Evolutionary conservation across 805 yeast species (phyloP), one percentile per base, ranked within the genome.

Genomic region (Metschnikowia chrysomelidarum): DNA sequence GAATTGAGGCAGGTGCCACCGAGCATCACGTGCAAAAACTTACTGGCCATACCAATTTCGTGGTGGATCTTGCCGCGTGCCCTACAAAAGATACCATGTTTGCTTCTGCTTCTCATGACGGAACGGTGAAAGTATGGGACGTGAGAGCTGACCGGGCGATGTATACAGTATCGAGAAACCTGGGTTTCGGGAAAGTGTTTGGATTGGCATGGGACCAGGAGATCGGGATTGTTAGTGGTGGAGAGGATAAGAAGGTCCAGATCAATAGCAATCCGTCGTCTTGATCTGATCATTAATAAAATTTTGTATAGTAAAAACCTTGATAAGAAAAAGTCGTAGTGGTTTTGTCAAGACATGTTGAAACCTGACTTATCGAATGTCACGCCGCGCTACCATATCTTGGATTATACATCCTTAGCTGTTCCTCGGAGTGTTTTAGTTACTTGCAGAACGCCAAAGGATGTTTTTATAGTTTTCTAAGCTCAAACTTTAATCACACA

Each of bases 101-200:
- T 50, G 78, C 86, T 14, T 86, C 96, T 4, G 95, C 83, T 9
- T 87, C 96, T n/a, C 96, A 89, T 57, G 98, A 93, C 60, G 96
- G 98, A 17, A 86, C 95, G 1, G 91, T 83, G 27, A 81, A 88
- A 53, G 83, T 93, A 14, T 93, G 98, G 98, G 98, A 91, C 60
- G 75, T 91, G 7, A 79, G 98, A 54, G 83, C 96, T 4, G 83
- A 80, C 45, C 76, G 80, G 51, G 73, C 93, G 9, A 67, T 93
- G 66, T 87, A 84, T 59, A 85, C 94, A 5, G 78, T 93, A 31
- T 75, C 83, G 11, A 78, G 98, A 59, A 83, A 87, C 53, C 69
- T 75, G 12, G 61, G 65, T 2, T 68, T 65, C 44, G 66, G 63
- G 12, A 87, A 89, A 55, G 89, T 91, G 15, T 87, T 88, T 57